Evolutionary conservation across 139 green algal genomes (phyloP).

Genomic region (Picochlorum sp.): DNA sequence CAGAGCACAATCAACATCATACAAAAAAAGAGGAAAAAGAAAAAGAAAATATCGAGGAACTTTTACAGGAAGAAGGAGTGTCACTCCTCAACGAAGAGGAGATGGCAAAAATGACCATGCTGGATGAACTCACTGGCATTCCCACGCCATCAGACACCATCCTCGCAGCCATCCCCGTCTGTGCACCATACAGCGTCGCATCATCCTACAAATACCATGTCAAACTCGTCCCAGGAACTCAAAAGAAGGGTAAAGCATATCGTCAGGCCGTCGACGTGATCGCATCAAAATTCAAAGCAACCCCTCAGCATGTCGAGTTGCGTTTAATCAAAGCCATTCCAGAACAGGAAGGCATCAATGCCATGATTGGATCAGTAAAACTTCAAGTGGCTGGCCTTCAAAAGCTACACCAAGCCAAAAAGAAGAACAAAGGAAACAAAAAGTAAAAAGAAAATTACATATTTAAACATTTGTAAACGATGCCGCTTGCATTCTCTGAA

Average conservation of each 20-base stretch:
- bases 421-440: conserved; percentile 5
- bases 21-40: conserved; percentile 5
- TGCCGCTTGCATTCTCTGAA: not conserved
- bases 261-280: conserved; percentile 68
- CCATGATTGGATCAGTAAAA: conserved; percentile 81
- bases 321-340: conserved; percentile 62
- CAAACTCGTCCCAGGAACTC: conserved; percentile 69
- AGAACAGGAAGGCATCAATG: conserved; percentile 73
- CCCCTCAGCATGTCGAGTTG: conserved; percentile 19
- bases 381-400: conserved; percentile 73
- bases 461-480: too few relatives aligned
- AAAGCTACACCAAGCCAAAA: conserved; percentile 54
- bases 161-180: conserved; percentile 82
- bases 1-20: too few relatives aligned
- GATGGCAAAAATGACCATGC: conserved; percentile 29
- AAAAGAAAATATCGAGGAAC: conserved; percentile 34
- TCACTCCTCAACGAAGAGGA: conserved; percentile 38
- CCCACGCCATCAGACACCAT: conserved; percentile 74
- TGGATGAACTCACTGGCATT: conserved; percentile 66
- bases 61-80: conserved; percentile 51
- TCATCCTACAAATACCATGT: conserved; percentile 80
- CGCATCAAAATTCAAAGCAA: conserved; percentile 25
- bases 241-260: conserved; percentile 88
- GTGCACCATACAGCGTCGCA: conserved; percentile 70
- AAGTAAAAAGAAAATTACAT: conserved; percentile 7